Base-by-base conservation (phyloP, 2,329 filamentous ascomycete species). In the Teratosphaeria viscida region DNA sequence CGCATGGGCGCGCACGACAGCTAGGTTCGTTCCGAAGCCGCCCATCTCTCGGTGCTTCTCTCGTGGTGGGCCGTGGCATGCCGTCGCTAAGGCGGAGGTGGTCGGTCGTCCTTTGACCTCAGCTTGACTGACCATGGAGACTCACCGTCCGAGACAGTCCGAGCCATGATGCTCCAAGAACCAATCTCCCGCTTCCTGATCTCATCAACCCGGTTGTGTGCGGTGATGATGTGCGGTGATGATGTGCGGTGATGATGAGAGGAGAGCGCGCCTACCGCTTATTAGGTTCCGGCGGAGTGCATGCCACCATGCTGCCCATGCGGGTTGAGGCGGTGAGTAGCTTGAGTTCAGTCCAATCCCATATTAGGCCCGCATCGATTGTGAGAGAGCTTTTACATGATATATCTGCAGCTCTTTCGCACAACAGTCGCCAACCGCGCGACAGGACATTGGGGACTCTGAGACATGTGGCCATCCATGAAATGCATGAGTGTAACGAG, bases 301-400 rank as follows among this genome's bases (percentile, higher is more conserved):
- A 23, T 49, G 43, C 43, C 43, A 29, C 2, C 23, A 23, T 23
- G 10, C 56, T n/a, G n/a, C n/a, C n/a, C 29, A 56, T 58, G 59
- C 59, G 58, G 49, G 56, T 58, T 19, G 59, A 61, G 56, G 59
- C 59, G 59, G 59, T 61, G 59, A 58, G 53, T 6, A 19, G 8
- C 37, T 14, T 43, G 37, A 7, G 43, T 49, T 23, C 43, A 49
- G 43, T 8, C 19, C 19, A 23, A 49, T n/a, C n/a, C 16, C 16
- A 23, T 49, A 10, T 8, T 19, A 23, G n/a, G 19, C 43, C 43
- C 8, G 43, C 43, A 49, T 49, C 7, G 3, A 49, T 49, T 19
- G 1, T 19, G 19, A 19, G 43, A 49, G 6, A 39, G 11, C 37
- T 39, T 12, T 4, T 32, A 32, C 16, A 23, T 49, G 8, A 19